phyloP scores from a whole-genome alignment of 768 basidiomycete genomes.

The Pseudohyphozyma bogoriensis region DNA sequence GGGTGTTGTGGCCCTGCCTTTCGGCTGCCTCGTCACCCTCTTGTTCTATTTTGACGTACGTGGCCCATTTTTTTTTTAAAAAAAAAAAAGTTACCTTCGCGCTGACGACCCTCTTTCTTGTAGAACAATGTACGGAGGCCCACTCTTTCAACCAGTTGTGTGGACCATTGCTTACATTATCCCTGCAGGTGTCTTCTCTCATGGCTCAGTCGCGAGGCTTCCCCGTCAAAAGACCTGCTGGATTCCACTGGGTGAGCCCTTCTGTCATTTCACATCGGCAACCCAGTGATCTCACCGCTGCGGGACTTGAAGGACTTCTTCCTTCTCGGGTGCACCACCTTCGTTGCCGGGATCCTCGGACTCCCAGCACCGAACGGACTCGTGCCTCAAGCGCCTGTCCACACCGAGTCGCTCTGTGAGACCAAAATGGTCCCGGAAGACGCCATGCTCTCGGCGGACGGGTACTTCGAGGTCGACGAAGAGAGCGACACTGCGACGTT shows the following conservation, averaged over 20 bases:
- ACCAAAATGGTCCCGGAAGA: slow-evolving; percentile 19
- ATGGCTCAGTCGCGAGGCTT: slow-evolving; percentile 87
- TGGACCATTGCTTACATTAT: slow-evolving; percentile 1
- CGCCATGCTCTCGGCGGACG: slow-evolving; percentile 14
- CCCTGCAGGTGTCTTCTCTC: slow-evolving; percentile 44
- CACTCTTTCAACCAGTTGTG: slow-evolving; percentile 44
- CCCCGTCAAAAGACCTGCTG: slow-evolving; percentile 77
- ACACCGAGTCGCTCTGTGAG: slow-evolving; percentile 59
- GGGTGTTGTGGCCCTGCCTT: slow-evolving; percentile 77
- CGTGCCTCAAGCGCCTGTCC: slow-evolving; percentile 67
- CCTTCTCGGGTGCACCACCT: slow-evolving; percentile 77
- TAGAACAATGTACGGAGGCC: slow-evolving; percentile 48
- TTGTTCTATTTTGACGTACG: slow-evolving; percentile 75
- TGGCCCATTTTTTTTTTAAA: no score
- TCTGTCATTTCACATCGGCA: neutral
- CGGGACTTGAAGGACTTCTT: slow-evolving; percentile 68
- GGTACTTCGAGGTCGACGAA: slow-evolving; percentile 24
- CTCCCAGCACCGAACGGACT: slow-evolving; percentile 69
- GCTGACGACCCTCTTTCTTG: neutral
- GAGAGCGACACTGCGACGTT: slow-evolving; percentile 5
- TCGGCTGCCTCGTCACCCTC: slow-evolving; percentile 77
- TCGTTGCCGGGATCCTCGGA: slow-evolving; percentile 67
- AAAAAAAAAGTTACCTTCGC: no score
- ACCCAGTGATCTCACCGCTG: neutral
- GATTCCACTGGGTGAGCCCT: slow-evolving; percentile 39